These are phyloP conservation scores for Piper betle DNA, from an alignment of 164 flowering plant genomes.

Conservation along the genomic window DNA sequence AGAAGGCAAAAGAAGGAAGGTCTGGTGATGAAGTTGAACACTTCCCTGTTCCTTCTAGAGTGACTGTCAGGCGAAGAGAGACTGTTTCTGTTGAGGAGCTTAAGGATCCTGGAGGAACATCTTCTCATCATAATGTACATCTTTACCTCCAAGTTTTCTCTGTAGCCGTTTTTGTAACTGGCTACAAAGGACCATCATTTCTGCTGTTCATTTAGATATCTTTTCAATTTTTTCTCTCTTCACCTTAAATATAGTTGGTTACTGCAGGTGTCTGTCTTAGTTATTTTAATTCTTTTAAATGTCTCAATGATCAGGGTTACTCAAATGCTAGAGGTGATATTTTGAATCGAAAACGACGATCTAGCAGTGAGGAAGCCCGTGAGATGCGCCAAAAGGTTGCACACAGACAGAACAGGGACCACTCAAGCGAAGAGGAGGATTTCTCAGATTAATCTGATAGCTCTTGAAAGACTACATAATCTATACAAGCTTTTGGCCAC, in stretches of 20 bases:
- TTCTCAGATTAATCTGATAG: conserved; percentile 42
- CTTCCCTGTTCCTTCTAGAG: conserved; percentile 59
- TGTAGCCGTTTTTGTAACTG: neutral
- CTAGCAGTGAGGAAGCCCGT: conserved; percentile 32
- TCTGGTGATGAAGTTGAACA: conserved; percentile 70
- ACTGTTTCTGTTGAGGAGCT: conserved; percentile 37
- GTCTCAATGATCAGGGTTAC: conserved; percentile 27
- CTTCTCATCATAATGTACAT: neutral
- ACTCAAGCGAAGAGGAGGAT: conserved; percentile 72
- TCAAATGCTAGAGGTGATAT: conserved; percentile 26
- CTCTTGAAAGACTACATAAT: neutral
- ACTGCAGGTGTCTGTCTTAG: neutral
- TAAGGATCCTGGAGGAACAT: conserved; percentile 42
- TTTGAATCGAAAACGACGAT: conserved; percentile 23
- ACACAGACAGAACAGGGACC: conserved; percentile 29
- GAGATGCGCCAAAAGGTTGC: conserved; percentile 16
- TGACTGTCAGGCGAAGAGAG: conserved; percentile 62
- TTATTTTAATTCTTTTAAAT: neutral
- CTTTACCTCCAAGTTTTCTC: neutral
- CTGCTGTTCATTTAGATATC: neutral
- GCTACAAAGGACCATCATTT: neutral
- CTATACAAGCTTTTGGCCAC: neutral
- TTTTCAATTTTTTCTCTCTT: neutral
- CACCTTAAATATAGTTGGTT: neutral
- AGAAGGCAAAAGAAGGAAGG: conserved; percentile 80